phyloP scores from a whole-genome alignment of 106 monocot species.

The Acorus calamus region DNA sequence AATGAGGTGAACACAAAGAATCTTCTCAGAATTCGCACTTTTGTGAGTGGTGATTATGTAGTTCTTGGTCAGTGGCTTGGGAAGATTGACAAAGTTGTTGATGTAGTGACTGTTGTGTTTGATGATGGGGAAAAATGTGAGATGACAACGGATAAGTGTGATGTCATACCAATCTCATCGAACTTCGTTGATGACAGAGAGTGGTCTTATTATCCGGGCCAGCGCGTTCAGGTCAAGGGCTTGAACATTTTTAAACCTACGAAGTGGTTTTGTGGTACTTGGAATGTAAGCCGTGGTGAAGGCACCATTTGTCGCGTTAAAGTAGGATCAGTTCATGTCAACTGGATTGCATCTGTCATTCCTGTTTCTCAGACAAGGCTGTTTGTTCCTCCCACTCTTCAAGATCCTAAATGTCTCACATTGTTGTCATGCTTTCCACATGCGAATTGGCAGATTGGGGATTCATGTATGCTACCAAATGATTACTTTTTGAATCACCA shows the following conservation, averaged over 20 bases:
- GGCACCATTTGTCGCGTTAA: conserved; percentile 59
- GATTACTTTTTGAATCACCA: conserved; percentile 18
- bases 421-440: conserved; percentile 58
- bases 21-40: conserved; percentile 49
- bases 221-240: conserved; percentile 48
- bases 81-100: conserved; percentile 37
- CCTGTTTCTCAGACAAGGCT: conserved; percentile 9
- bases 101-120: conserved; percentile 51
- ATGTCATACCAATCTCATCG: conserved; percentile 38
- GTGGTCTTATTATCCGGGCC: conserved; percentile 57
- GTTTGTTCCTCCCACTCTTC: conserved; percentile 28
- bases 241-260: conserved; percentile 28
- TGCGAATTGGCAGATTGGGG: conserved; percentile 89
- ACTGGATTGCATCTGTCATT: conserved; percentile 70
- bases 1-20: conserved; percentile 57
- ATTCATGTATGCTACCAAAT: conserved; percentile 66
- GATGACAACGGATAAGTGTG: conserved; percentile 39
- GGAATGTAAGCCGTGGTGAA: conserved; percentile 33
- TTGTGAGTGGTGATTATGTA: conserved; percentile 60
- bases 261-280: conserved; percentile 72
- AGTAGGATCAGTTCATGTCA: conserved; percentile 54
- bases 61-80: conserved; percentile 77
- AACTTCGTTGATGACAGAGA: conserved; percentile 42
- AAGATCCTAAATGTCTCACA: conserved; percentile 52
- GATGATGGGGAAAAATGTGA: conserved; percentile 64